Base-by-base conservation (phyloP, 139 green algal species). In the Chlorella sp. region DNA sequence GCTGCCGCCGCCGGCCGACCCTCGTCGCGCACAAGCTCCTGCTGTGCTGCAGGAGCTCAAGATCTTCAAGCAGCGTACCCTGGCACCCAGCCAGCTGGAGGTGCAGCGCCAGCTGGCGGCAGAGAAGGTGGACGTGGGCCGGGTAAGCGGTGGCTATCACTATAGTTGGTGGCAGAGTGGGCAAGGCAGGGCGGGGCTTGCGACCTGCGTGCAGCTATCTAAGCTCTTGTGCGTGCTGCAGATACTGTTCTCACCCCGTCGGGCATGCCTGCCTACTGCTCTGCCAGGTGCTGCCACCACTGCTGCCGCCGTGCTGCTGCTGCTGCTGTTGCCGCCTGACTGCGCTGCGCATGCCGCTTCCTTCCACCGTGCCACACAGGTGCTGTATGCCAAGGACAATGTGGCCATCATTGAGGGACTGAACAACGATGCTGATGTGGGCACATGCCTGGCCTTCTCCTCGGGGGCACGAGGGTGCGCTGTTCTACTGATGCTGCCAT, bases 381-480 rank as follows among this genome's bases (percentile, higher is more conserved):
- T 98, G 39, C 85, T 98, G 56, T 94, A 88, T 41, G 71, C 70
- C 26, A 62, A 87, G 1, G 92, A 96, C 72, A 90, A 89, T 68
- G 63, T 97, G 47, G 95, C 93, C 16, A 94, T 98, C 64, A 83
- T 98, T 30, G 91, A 92, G 44, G 95, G 95, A 0, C 89, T 98
- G 30, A 96, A 98, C 86, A 90, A 96, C 26, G 95, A 98, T 65
- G 95, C 95, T 1, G 94, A 93, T 4, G 51, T 95, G 9, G 95
- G 95, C 65, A 96, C 93, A 28, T 91, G 88, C 51, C 87, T 98
- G 5, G 84, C 88, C 3, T 98, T 98, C 74, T 89, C 94, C n/a
- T 94, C 89, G 67, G 95, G 95, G 6, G 91, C 91, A 26, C 87
- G 86, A 17, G 95, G 95, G 94, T 97, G 73, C 16, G 76, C 39